Base-by-base conservation (phyloP, 495 filamentous ascomycete genomes). In the Lasiosphaeriaceae sp. region DNA sequence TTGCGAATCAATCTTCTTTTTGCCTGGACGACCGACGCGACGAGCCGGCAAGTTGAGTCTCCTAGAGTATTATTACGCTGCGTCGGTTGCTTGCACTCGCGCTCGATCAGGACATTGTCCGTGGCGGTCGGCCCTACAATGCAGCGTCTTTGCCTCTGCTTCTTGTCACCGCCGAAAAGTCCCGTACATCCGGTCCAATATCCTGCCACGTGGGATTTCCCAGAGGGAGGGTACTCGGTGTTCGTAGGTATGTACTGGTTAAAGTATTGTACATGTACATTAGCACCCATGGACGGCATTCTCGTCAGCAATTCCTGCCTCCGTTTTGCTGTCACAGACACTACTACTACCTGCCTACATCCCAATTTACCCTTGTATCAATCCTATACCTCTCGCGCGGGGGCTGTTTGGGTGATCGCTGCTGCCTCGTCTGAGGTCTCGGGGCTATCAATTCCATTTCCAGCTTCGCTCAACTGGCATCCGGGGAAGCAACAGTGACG, bases 111-210 rank as follows among this genome's bases (percentile, higher is more conserved):
- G 26, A 3, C 26, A 31, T 31, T n/a, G 26, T 31, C 26, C 26
- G 26, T 31, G 48, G n/a, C 14, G 24, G 11, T 50, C 24, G 19
- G 14, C 8, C 48, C 52, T 31, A 5, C 22, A 26, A 16, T 44
- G 50, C 19, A 16, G 19, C 37, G 21, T 17, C 22, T 21, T 19
- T 24, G n/a, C 29, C 39, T 17, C 14, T 43, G 39, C n/a, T 14
- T 17, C 14, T 43, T 14, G 39, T 43, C 39, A 43, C 39, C 39
- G 39, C 39, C n/a, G 39, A 19, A 52, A 47, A 50, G 56, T 58
- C 49, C 50, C 56, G 44, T 19, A 53, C 44, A 43, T 48, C 56
- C 44, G 56, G 21, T n/a, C 11, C 50, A 53, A 54, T 53, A 48
- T 48, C 8, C 48, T n/a, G 22, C 50, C 56, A 53, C 50, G 56